A percentile compares a stretch with the other conserved stretches of the same genome.
Conservation (phyloP, 1,284 basidiomycete species). For the Ganoderma boninense region DNA sequence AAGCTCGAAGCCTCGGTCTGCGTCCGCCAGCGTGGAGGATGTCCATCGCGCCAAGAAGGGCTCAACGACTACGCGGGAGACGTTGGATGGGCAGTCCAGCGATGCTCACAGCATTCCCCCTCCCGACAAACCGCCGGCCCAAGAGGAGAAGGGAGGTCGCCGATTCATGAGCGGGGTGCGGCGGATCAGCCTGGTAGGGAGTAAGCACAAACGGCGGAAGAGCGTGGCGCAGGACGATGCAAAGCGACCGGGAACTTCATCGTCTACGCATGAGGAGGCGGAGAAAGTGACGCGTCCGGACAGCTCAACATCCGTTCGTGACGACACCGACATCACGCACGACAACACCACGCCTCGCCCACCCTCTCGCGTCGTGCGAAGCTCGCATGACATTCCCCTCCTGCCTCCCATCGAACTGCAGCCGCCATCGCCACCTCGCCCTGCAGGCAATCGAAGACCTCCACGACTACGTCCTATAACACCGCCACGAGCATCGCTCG, state of each 20-base stretch:
- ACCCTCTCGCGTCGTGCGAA: slow-evolving; percentile 41
- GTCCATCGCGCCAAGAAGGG: slow-evolving; percentile 35
- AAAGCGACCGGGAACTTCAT: slow-evolving; percentile 30
- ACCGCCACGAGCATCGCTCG: slow-evolving; percentile 24
- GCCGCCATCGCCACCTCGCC: slow-evolving; percentile 69
- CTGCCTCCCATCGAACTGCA: slow-evolving; percentile 76
- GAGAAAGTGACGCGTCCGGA: slow-evolving; percentile 11
- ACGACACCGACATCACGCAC: slow-evolving; percentile 21
- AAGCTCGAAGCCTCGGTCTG: slow-evolving; percentile 38
- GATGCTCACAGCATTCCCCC: slow-evolving; percentile 21
- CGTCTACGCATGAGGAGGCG: slow-evolving; percentile 23
- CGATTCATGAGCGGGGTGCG: slow-evolving; percentile 71
- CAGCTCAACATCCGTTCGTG: slow-evolving; percentile 26
- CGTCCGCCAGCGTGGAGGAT: slow-evolving; percentile 45
- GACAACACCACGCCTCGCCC: slow-evolving; percentile 40
- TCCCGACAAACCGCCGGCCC: slow-evolving; percentile 19
- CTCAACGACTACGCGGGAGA: slow-evolving; percentile 22
- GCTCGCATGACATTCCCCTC: slow-evolving; percentile 40
- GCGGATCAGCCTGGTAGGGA: slow-evolving; percentile 65
- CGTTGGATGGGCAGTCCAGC: slow-evolving; percentile 24
- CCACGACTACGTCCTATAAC: slow-evolving; percentile 11
- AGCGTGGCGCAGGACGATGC: slow-evolving; percentile 41
- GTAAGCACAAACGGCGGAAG: slow-evolving; percentile 56
- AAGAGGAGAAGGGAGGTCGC: slow-evolving; percentile 50
- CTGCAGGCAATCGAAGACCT: slow-evolving; percentile 17